phyloP scores from a whole-genome alignment of 2,329 filamentous ascomycete species.

The Colletotrichum abscissum region DNA sequence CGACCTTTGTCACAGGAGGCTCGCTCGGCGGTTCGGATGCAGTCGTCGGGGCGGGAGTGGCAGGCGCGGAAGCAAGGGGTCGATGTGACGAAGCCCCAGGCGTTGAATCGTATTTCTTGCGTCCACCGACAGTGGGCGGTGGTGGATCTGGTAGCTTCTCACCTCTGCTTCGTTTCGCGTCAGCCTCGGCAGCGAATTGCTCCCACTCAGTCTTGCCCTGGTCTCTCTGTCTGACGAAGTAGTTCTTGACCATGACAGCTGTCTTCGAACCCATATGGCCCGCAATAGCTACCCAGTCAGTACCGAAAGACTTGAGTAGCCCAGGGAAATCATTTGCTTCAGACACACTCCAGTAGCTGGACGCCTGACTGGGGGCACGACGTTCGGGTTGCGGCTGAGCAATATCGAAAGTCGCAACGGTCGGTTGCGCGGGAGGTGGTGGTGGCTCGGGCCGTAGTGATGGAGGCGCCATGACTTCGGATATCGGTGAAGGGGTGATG shows the following conservation, averaged over 20 bases:
- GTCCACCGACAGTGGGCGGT: slow-evolving; percentile 61
- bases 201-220: slow-evolving; percentile 70
- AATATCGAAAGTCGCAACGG: slow-evolving; percentile 63
- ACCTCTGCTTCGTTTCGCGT: slow-evolving; percentile 64
- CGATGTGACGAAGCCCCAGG: slow-evolving; percentile 49
- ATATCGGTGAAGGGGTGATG: slow-evolving; percentile 51
- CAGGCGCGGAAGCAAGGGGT: slow-evolving; percentile 53
- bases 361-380: slow-evolving; percentile 68
- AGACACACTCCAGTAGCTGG: slow-evolving; percentile 89
- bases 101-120: slow-evolving; percentile 62
- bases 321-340: slow-evolving; percentile 82
- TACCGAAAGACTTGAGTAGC: slow-evolving; percentile 79
- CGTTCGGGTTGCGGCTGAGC: slow-evolving; percentile 59
- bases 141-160: slow-evolving; percentile 72
- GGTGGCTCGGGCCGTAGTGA: slow-evolving; percentile 67
- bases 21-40: slow-evolving; percentile 58
- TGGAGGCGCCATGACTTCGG: slow-evolving; percentile 67
- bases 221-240: slow-evolving; percentile 73
- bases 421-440: slow-evolving; percentile 57
- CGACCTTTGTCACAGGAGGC: slow-evolving; percentile 56
- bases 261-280: slow-evolving; percentile 86
- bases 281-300: slow-evolving; percentile 81
- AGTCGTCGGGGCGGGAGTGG: slow-evolving; percentile 34
- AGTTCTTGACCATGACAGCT: slow-evolving; percentile 84
- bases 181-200: slow-evolving; percentile 68